Conservation (phyloP, 768 basidiomycete genomes). For the Baorangia bicolor region DNA sequence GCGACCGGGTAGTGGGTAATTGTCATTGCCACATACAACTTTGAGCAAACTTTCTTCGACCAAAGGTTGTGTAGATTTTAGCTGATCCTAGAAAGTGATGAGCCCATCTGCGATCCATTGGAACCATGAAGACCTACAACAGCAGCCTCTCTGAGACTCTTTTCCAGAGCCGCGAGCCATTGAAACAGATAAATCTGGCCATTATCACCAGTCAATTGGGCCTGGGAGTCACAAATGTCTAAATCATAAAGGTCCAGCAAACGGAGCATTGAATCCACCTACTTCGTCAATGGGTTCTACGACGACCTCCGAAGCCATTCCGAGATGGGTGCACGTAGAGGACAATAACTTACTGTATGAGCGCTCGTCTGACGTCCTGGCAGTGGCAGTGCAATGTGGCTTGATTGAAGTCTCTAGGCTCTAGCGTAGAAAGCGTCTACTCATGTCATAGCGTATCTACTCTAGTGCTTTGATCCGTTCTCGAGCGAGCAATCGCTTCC, state of each 20-base stretch:
- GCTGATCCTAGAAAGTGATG: conserved; percentile 47
- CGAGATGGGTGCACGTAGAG: conserved; percentile 6
- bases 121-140: conserved; percentile 44
- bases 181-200: conserved; percentile 83
- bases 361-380: background rate
- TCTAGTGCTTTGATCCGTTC: conserved; percentile 22
- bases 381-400: conserved; percentile 19
- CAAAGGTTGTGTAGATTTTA: conserved; percentile 62
- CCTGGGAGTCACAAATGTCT: conserved; percentile 38
- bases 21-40: conserved; percentile 59
- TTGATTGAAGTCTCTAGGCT: too few relatives aligned
- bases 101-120: background rate
- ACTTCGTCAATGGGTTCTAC: conserved; percentile 34
- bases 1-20: conserved; percentile 83
- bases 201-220: conserved; percentile 68
- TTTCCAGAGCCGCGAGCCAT: conserved; percentile 73
- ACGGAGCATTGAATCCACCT: conserved; percentile 9
- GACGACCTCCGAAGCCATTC: conserved; percentile 27
- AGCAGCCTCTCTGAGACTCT: conserved; percentile 46
- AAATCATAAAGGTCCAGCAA: conserved; percentile 7
- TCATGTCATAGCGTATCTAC: conserved; percentile 1
- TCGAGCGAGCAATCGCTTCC: conserved; percentile 21
- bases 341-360: background rate
- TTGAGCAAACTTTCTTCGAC: conserved; percentile 67
- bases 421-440: background rate